These are phyloP conservation scores for Serendipita sp. DNA, from an alignment of 768 basidiomycete genomes.

Conservation along the genomic window DNA sequence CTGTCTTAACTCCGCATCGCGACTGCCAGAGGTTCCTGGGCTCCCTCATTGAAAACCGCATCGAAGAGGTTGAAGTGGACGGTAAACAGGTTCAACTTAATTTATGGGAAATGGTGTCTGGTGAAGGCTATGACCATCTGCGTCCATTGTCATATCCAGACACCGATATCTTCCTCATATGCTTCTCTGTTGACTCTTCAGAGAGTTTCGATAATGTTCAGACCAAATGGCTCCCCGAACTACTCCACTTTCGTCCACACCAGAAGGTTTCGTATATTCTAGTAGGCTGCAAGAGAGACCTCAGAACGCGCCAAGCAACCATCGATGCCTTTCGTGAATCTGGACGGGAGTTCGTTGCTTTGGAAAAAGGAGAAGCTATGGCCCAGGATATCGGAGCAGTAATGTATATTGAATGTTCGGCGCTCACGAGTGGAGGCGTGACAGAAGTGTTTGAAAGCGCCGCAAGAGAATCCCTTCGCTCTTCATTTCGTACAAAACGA, in stretches of 20 bases:
- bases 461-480: background rate
- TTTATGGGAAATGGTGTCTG: too few relatives aligned
- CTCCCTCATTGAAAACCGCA: too few relatives aligned
- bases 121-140: too few relatives aligned
- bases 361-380: slow-evolving; percentile 9
- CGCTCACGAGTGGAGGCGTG: slow-evolving; percentile 13
- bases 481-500: too few relatives aligned
- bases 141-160: too few relatives aligned
- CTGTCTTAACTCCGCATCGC: slow-evolving; percentile 1
- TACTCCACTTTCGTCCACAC: slow-evolving; percentile 8
- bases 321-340: slow-evolving; percentile 12
- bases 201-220: slow-evolving; percentile 8
- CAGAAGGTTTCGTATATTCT: slow-evolving; percentile 14
- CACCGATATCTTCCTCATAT: too few relatives aligned
- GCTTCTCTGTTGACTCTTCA: slow-evolving; percentile 1
- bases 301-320: slow-evolving; percentile 11
- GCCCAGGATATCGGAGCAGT: background rate
- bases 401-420: slow-evolving; percentile 11
- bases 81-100: too few relatives aligned
- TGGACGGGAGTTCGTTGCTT: slow-evolving; percentile 11
- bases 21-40: too few relatives aligned
- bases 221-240: slow-evolving; percentile 14
- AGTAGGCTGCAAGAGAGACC: slow-evolving; percentile 15
- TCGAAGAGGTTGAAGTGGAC: too few relatives aligned
- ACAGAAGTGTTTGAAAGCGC: slow-evolving; percentile 13